phyloP scores from a whole-genome alignment of 176 grass and related monocot species.

The Pharus latifolius region DNA sequence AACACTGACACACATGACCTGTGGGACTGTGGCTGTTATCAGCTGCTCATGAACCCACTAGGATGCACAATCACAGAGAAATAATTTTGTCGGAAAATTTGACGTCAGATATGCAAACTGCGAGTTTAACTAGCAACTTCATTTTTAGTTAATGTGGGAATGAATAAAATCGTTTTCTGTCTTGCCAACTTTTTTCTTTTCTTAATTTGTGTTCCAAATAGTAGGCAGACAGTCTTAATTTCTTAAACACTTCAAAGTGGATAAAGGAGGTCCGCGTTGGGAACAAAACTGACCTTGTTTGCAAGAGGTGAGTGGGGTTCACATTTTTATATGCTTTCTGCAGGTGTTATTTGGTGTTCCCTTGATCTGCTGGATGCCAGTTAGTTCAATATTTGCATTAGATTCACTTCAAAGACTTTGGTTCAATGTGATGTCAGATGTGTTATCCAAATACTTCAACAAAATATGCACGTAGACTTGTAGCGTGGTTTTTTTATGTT shows the following conservation, averaged over 20 bases:
- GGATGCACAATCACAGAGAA: background rate
- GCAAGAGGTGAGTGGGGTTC: conserved; percentile 71
- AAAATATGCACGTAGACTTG: background rate
- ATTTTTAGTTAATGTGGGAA: background rate
- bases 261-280: conserved; percentile 96
- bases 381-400: background rate
- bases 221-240: conserved; percentile 89
- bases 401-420: background rate
- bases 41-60: background rate
- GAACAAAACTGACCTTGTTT: conserved; percentile 98
- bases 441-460: no score
- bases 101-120: background rate
- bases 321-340: background rate
- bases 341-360: background rate
- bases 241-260: conserved; percentile 99
- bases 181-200: conserved; percentile 9
- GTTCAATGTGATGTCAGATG: background rate
- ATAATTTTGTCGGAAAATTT: background rate
- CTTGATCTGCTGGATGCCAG: background rate
- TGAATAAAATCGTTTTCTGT: background rate
- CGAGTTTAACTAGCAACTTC: background rate
- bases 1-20: no score
- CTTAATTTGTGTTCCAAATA: background rate
- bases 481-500: background rate
- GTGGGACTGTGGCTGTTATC: background rate